phyloP scores from a whole-genome alignment of 1,284 basidiomycete species.

The Sporisorium graminicola region DNA sequence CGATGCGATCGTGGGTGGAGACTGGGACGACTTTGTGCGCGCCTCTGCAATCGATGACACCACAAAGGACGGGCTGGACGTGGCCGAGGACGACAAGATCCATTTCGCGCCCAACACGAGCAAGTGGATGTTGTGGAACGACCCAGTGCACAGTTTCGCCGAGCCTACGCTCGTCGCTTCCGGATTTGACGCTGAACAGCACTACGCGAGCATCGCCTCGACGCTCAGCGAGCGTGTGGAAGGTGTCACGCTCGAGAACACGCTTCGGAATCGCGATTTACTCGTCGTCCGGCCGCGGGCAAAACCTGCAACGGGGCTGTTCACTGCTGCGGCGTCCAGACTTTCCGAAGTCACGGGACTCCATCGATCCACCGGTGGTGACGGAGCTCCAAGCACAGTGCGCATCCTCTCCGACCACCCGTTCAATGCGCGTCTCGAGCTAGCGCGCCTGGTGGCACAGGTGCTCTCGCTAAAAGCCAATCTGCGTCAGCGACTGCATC shows the following conservation, averaged over 20 bases:
- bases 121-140: constrained; percentile 70
- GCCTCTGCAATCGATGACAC: constrained; percentile 68
- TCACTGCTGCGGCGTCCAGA: constrained; percentile 17
- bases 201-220: constrained; percentile 35
- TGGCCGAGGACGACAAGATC: constrained; percentile 56
- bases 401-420: constrained; percentile 52
- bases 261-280: constrained; percentile 6
- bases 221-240: constrained; percentile 28
- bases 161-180: constrained; percentile 47
- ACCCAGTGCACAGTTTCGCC: constrained; percentile 54
- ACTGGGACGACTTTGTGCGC: constrained; percentile 69
- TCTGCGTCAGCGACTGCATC: constrained; percentile 49
- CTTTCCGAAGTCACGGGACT: constrained; percentile 11
- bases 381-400: constrained; percentile 7
- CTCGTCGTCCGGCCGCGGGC: constrained; percentile 12
- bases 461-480: constrained; percentile 53
- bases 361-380: background rate
- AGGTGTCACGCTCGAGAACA: constrained; percentile 27
- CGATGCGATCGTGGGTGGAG: constrained; percentile 66
- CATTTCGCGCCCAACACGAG: constrained; percentile 69
- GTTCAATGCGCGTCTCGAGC: constrained; percentile 54
- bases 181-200: constrained; percentile 52
- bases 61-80: constrained; percentile 25
- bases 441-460: constrained; percentile 48
- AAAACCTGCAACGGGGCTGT: background rate